Percentiles rank a stretch among this genome's conserved stretches.
These are phyloP conservation scores for Chalciporus sphaerocephalus DNA, from an alignment of 768 basidiomycete genomes.

Conservation along the genomic window DNA sequence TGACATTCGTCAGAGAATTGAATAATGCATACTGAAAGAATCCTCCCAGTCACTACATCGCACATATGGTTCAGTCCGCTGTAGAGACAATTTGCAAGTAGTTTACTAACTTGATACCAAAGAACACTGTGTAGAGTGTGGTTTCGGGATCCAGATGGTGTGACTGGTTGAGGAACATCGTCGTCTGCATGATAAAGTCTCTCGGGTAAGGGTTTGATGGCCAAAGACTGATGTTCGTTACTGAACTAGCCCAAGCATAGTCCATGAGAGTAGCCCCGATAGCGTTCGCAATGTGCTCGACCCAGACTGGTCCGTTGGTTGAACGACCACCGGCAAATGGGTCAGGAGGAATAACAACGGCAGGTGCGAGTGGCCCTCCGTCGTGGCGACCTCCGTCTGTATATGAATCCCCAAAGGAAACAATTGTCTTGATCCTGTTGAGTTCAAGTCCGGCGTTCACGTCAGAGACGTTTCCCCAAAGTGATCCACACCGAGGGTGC, in stretches of 20 bases:
- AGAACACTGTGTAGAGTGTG: constrained; percentile 50
- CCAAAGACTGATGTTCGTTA: constrained; percentile 47
- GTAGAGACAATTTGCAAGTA: background rate
- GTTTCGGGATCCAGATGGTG: constrained; percentile 42
- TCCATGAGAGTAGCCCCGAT: constrained; percentile 42
- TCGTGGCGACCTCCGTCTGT: constrained; percentile 48
- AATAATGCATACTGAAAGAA: constrained; percentile 33
- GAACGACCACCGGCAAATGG: constrained; percentile 47
- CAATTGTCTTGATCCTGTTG: constrained; percentile 40
- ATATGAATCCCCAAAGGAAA: constrained; percentile 52
- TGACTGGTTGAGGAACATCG: constrained; percentile 41
- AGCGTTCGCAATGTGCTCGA: constrained; percentile 41
- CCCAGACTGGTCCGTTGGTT: constrained; percentile 50
- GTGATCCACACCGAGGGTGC: constrained; percentile 39
- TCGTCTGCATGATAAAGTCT: constrained; percentile 47
- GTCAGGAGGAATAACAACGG: constrained; percentile 40
- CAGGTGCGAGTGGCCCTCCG: constrained; percentile 39
- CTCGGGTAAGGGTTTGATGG: constrained; percentile 44
- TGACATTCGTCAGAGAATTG: background rate
- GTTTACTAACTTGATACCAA: constrained; percentile 49
- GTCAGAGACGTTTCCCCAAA: constrained; percentile 39
- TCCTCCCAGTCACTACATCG: constrained; percentile 40
- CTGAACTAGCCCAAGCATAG: constrained; percentile 45
- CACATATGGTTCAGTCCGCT: constrained; percentile 2
- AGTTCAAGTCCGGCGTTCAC: constrained; percentile 46